Percentiles rank a stretch among this genome's conserved stretches.
Evolutionary conservation across 2,329 filamentous ascomycete genomes (phyloP).

Genomic region (Xylaria digitata): DNA sequence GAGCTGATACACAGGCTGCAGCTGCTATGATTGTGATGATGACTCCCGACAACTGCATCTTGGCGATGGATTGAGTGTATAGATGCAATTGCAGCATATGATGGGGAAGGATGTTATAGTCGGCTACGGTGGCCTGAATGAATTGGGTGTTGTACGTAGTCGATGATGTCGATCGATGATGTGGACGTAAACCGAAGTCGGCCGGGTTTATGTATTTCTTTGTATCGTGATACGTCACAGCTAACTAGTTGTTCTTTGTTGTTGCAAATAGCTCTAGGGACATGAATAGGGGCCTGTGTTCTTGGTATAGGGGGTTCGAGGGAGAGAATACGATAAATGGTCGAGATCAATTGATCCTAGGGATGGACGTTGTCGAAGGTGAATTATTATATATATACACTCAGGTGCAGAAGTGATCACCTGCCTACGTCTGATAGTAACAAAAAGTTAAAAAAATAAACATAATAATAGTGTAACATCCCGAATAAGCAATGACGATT

Average conservation of each 20-base stretch:
- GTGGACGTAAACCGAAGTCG: neutral
- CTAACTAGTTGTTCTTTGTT: constrained; percentile 7
- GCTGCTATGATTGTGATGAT: constrained; percentile 43
- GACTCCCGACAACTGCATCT: constrained; percentile 46
- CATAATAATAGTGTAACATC: no score
- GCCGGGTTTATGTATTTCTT: constrained; percentile 19
- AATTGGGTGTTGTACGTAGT: neutral
- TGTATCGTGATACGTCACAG: constrained; percentile 30
- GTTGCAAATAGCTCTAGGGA: constrained; percentile 16
- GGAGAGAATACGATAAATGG: neutral
- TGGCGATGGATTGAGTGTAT: constrained; percentile 20
- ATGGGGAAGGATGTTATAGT: constrained; percentile 8
- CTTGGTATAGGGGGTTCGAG: constrained; percentile 14
- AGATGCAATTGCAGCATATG: constrained; percentile 17
- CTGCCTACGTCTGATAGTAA: neutral
- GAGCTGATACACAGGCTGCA: constrained; percentile 43
- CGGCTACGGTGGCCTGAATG: neutral
- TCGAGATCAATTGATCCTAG: neutral
- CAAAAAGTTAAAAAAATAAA: no score
- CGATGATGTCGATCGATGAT: constrained; percentile 1
- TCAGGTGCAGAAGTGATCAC: neutral
- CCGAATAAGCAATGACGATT: constrained; percentile 23
- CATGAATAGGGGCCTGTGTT: constrained; percentile 1
- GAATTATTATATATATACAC: neutral
- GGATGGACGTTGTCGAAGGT: constrained; percentile 1